Evolutionary conservation across 768 basidiomycete species (phyloP), one percentile per base, ranked within the genome.

Genomic region (Mycena chlorophos): DNA sequence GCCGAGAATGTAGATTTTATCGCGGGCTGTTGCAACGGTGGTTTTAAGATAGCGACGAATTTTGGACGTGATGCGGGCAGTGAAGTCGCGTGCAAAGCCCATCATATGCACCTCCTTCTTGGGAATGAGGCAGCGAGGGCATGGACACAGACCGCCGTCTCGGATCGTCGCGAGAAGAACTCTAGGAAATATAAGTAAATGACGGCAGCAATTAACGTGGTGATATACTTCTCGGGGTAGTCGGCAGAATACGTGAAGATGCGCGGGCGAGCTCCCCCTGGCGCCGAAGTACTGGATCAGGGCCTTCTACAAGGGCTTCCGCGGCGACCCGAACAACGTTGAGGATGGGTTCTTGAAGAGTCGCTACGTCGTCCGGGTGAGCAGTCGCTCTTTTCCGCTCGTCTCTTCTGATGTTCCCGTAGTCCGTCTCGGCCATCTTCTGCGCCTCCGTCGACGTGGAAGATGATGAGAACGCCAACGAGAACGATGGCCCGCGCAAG

Each of bases 231-330:
- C 53, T 69, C 66, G 3, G 66, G 65, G 51, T 68, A 66, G 47
- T 69, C 67, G 5, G 67, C 66, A 25, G 66, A 63, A 53, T 67
- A 68, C 1, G 64, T 65, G 47, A 68, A 65, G 20, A 68, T 42
- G 1, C 65, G 56, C 1, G 65, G 65, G 40, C 58, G 69, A n/a
- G 69, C 52, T 1, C 64, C 3, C 23, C 26, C 10, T 47, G 30
- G 26, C 22, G 31, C 22, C 22, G 23, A 52, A 42, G 49, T 58
- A 49, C 42, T 58, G 37, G 19, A 42, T 26, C 42, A 42, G 52
- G 3, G 19, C 51, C 49, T 54, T 58, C 49, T 58, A 54, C 27
- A 19, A 1, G 1, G 48, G 34, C 17, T 58, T 54, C 25, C 28
- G 40, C 4, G 57, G 57, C 42, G 42, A 51, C 49, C 38, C 40